Evolutionary conservation across 495 filamentous ascomycete species (phyloP).

Genomic region (Hypoxylon fragiforme): DNA sequence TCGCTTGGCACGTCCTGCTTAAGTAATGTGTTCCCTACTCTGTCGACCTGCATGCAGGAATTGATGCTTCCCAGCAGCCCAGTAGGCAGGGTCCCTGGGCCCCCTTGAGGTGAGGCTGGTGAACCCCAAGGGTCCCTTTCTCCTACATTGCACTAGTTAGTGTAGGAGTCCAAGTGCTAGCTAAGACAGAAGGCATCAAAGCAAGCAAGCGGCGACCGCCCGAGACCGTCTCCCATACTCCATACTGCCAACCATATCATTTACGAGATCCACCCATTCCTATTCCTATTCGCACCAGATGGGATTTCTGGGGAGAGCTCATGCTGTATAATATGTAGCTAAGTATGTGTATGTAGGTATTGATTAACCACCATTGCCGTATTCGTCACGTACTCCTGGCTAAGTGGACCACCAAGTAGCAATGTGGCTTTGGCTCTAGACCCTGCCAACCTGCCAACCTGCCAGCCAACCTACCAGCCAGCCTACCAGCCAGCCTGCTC

Average conservation of each 20-base stretch:
- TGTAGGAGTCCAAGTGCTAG: too few species aligned
- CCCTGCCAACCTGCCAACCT: too few species aligned
- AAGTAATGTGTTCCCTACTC: conserved; percentile 34
- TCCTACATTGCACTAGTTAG: too few species aligned
- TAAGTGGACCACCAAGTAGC: conserved; percentile 29
- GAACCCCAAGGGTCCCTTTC: conserved; percentile 22
- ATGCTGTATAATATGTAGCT: conserved; percentile 15
- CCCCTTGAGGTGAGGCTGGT: conserved; percentile 33
- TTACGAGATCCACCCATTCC: conserved; percentile 14
- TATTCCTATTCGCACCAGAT: conserved; percentile 17
- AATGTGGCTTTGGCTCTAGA: conserved; percentile 28
- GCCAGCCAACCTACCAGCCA: too few species aligned
- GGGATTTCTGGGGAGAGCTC: conserved; percentile 13
- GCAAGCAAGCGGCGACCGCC: conserved; percentile 15
- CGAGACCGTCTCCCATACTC: conserved; percentile 6
- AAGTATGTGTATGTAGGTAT: too few species aligned
- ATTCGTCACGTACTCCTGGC: conserved; percentile 20
- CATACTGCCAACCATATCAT: not conserved
- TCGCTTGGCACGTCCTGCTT: conserved; percentile 31
- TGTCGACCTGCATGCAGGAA: conserved; percentile 36
- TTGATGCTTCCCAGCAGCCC: conserved; percentile 21
- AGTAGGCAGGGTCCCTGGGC: conserved; percentile 1
- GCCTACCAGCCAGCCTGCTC: too few species aligned
- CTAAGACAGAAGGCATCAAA: too few species aligned
- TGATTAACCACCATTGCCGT: conserved; percentile 26